A percentile compares a stretch with the other conserved stretches of the same genome.
These are phyloP conservation scores for Endocalyx cinctus DNA, from an alignment of 2,329 filamentous ascomycete genomes.

Conservation along the genomic window DNA sequence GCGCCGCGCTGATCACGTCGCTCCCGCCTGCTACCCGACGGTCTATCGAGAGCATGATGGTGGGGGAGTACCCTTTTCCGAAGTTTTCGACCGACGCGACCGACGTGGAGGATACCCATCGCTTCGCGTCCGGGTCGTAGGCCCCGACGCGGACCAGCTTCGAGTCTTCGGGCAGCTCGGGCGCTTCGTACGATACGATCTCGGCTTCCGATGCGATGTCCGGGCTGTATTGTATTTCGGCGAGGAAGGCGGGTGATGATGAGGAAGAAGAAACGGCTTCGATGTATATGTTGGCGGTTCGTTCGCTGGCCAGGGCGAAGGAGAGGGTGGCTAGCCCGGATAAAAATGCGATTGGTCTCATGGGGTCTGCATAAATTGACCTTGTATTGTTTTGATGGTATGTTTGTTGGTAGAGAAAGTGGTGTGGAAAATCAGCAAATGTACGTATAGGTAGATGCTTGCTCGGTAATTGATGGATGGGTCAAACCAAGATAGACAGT, in stretches of 20 bases:
- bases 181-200: constrained; percentile 52
- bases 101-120: constrained; percentile 53
- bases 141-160: constrained; percentile 54
- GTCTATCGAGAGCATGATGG: constrained; percentile 50
- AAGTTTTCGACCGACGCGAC: constrained; percentile 55
- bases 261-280: constrained; percentile 40
- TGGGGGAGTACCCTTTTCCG: constrained; percentile 55
- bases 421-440: too few relatives aligned
- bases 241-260: constrained; percentile 40
- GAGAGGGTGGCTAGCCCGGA: constrained; percentile 35
- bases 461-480: too few relatives aligned
- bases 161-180: constrained; percentile 42
- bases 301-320: constrained; percentile 31
- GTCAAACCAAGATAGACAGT: too few relatives aligned
- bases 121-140: constrained; percentile 42
- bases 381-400: too few relatives aligned
- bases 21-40: constrained; percentile 28
- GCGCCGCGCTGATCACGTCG: constrained; percentile 47
- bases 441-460: too few relatives aligned
- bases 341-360: constrained; percentile 38
- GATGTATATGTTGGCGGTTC: constrained; percentile 49
- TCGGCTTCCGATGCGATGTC: constrained; percentile 38
- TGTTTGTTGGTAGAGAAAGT: too few relatives aligned
- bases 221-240: constrained; percentile 52
- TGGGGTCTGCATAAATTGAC: constrained; percentile 25